Conservation (phyloP, 2,329 filamentous ascomycete genomes). For the Cordyceps pruinosa region DNA sequence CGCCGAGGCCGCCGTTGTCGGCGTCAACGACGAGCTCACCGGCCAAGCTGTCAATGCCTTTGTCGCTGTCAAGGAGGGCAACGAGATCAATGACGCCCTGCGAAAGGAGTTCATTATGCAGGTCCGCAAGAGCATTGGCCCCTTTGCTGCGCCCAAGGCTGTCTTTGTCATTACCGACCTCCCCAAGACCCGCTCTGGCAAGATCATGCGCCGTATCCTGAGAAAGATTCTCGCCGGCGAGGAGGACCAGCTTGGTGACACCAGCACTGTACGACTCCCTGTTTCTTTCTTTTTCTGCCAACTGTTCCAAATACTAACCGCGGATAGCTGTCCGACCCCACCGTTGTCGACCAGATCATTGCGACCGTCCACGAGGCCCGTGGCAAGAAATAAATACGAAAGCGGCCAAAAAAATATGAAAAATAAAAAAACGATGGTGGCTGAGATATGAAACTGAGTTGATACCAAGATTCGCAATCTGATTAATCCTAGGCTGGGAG, state of each 20-base stretch:
- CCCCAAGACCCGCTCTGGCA: conserved; percentile 93
- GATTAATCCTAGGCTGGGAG: neutral
- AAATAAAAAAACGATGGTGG: neutral
- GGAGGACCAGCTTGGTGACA: conserved; percentile 94
- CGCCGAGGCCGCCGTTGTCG: conserved; percentile 92
- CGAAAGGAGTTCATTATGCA: conserved; percentile 92
- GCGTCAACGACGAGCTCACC: conserved; percentile 86
- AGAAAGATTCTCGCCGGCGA: conserved; percentile 96
- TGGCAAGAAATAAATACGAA: conserved; percentile 37
- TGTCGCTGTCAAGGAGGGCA: conserved; percentile 81
- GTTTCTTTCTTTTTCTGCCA: neutral
- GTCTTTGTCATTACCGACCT: conserved; percentile 88
- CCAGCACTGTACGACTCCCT: conserved; percentile 64
- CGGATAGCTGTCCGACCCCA: conserved; percentile 70
- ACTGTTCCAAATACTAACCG: neutral
- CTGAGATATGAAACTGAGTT: neutral
- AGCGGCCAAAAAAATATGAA: neutral
- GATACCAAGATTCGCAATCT: conserved; percentile 6
- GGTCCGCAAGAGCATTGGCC: conserved; percentile 94
- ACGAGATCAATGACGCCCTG: conserved; percentile 68
- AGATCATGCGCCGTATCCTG: conserved; percentile 97
- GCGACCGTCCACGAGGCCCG: conserved; percentile 60
- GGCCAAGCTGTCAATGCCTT: conserved; percentile 98
- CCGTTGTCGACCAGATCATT: conserved; percentile 81
- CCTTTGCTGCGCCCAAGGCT: conserved; percentile 92